A percentile compares a stretch with the other conserved stretches of the same genome.
phyloP scores from a whole-genome alignment of 306 rosid genomes.

The Pterocarpus macrocarpus region DNA sequence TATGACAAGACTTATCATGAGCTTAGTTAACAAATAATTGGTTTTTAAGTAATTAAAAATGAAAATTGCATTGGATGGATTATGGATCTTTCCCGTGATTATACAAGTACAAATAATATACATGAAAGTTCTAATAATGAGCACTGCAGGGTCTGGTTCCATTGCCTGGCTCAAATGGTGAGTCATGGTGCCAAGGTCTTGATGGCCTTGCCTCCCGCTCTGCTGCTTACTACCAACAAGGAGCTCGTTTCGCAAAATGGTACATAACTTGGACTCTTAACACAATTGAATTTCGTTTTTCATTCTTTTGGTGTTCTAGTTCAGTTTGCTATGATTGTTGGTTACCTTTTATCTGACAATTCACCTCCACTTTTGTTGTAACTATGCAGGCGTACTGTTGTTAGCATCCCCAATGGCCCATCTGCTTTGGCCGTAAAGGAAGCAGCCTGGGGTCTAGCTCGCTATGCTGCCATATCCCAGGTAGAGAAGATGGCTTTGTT shows the following conservation, averaged over 20 bases:
- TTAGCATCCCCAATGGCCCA: constrained; percentile 84
- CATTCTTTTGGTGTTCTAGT: background rate
- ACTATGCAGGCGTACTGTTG: constrained; percentile 73
- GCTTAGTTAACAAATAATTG: background rate
- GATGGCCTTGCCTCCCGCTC: constrained; percentile 94
- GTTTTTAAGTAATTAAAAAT: background rate
- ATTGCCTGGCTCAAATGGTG: constrained; percentile 77
- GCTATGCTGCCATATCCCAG: constrained; percentile 70
- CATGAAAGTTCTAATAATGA: constrained; percentile 54
- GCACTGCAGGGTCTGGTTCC: constrained; percentile 74
- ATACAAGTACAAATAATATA: background rate
- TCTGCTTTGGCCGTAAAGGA: constrained; percentile 72
- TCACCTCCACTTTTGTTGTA: background rate
- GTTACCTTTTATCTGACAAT: constrained; percentile 11
- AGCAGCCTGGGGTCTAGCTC: constrained; percentile 80
- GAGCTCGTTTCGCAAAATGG: constrained; percentile 93
- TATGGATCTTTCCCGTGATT: too few relatives aligned
- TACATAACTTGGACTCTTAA: background rate
- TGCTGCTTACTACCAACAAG: constrained; percentile 93
- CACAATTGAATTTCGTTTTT: background rate
- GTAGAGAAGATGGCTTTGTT: constrained; percentile 35
- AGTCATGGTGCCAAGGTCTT: constrained; percentile 98
- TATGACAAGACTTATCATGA: background rate
- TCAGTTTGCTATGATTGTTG: background rate
- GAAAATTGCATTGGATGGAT: too few relatives aligned